Conservation (phyloP, 106 monocot species). For the Alisma plantagoaquatica region DNA sequence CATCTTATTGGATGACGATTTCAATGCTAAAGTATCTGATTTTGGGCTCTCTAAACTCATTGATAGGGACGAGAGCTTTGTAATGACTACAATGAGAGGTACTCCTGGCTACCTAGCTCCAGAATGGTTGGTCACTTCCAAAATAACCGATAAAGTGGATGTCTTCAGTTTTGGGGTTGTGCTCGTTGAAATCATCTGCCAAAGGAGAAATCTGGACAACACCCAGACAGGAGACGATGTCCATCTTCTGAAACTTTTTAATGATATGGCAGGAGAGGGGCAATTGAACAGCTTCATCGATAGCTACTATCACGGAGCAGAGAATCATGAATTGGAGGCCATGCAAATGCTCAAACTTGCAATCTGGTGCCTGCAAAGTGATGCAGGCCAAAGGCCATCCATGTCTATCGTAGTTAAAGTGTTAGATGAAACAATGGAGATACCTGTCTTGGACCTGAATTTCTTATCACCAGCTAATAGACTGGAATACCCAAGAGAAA, state of each 20-base stretch:
- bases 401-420: slow-evolving; percentile 23
- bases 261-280: slow-evolving; percentile 3
- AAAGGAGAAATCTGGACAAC: slow-evolving; percentile 6
- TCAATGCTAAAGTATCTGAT: slow-evolving; percentile 10
- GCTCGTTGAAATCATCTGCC: background rate
- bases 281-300: slow-evolving; percentile 10
- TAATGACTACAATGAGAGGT: slow-evolving; percentile 6
- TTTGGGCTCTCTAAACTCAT: slow-evolving; percentile 11
- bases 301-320: too few species aligned
- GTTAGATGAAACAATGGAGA: slow-evolving; percentile 3
- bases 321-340: slow-evolving; percentile 17
- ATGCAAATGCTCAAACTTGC: slow-evolving; percentile 27
- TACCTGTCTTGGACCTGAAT: background rate
- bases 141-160: slow-evolving; percentile 10
- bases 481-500: background rate
- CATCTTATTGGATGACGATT: slow-evolving; percentile 1
- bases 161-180: slow-evolving; percentile 13
- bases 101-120: slow-evolving; percentile 10
- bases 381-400: slow-evolving; percentile 9
- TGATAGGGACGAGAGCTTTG: slow-evolving; percentile 9
- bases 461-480: background rate
- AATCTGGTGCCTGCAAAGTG: too few species aligned
- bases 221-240: background rate
- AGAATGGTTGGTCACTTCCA: slow-evolving; percentile 11
- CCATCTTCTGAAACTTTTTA: slow-evolving; percentile 1